These are phyloP conservation scores for Aspergillus sp. DNA, from an alignment of 2,329 filamentous ascomycete genomes.

Conservation along the genomic window DNA sequence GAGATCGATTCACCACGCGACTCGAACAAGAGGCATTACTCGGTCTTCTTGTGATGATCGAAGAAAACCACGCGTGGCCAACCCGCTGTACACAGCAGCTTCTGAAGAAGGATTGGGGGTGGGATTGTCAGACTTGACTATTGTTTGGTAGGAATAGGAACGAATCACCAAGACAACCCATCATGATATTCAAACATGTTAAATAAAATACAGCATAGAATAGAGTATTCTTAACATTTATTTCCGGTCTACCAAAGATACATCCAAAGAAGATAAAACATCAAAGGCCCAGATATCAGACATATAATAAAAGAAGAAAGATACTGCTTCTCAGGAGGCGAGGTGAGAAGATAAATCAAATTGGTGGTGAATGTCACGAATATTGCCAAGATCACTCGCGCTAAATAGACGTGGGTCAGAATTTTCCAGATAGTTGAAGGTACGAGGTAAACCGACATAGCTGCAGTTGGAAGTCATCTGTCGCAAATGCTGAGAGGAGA, in stretches of 20 bases:
- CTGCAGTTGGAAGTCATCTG: not conserved
- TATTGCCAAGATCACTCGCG: not conserved
- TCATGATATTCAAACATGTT: too few relatives aligned
- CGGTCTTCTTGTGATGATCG: slow-evolving; percentile 20
- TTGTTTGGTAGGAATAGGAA: too few relatives aligned
- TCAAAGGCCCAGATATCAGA: not conserved
- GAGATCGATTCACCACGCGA: slow-evolving; percentile 24
- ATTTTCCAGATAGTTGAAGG: not conserved
- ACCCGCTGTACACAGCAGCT: too few relatives aligned
- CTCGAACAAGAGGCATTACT: slow-evolving; percentile 24
- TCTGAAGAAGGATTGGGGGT: too few relatives aligned
- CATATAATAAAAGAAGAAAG: not conserved
- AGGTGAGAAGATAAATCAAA: not conserved
- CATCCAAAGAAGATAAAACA: not conserved
- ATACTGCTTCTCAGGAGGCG: not conserved
- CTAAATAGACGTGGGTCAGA: not conserved
- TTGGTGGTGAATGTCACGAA: not conserved
- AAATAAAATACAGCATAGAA: too few relatives aligned
- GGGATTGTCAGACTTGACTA: too few relatives aligned
- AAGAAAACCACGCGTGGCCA: too few relatives aligned
- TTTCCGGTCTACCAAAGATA: not conserved
- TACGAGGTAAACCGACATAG: not conserved
- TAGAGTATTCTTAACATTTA: too few relatives aligned
- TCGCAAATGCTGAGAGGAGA: not conserved
- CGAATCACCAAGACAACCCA: too few relatives aligned